These are phyloP conservation scores for Hordeum marinum DNA, from an alignment of 176 grass and related monocot genomes.

Conservation along the genomic window DNA sequence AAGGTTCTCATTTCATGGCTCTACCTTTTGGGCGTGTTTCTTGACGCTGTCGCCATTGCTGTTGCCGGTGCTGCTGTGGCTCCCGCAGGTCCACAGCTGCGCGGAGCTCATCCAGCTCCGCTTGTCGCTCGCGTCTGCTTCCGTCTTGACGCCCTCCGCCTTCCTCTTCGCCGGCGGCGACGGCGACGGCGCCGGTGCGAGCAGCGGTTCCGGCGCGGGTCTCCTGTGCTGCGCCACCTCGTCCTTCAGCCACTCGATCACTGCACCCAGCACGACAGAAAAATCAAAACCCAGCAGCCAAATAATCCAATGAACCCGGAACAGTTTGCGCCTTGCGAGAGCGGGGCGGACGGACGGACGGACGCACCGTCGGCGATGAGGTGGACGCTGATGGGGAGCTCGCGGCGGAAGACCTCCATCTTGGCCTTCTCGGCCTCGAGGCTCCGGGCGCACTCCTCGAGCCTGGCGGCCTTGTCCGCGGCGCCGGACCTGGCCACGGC, in stretches of 20 bases:
- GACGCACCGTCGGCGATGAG: conserved; percentile 61
- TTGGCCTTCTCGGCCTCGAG: conserved; percentile 82
- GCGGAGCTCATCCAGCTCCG: conserved; percentile 91
- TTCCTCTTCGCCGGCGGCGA: conserved; percentile 31
- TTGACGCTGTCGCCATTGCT: conserved; percentile 16
- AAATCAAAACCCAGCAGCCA: background rate
- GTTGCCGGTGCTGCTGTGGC: conserved; percentile 15
- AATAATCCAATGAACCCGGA: background rate
- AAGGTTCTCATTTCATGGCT: background rate
- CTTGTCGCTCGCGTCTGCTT: conserved; percentile 61
- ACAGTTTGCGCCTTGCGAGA: background rate
- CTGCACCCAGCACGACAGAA: conserved; percentile 7
- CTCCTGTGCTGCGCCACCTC: conserved; percentile 45
- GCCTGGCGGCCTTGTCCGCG: conserved; percentile 29
- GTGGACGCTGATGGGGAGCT: conserved; percentile 86
- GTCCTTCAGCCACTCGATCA: conserved; percentile 68
- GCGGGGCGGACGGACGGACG: background rate
- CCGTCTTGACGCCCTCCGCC: conserved; percentile 21
- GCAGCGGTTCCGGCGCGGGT: background rate
- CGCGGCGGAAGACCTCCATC: conserved; percentile 82
- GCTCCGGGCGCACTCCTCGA: conserved; percentile 62
- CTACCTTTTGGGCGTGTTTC: conserved; percentile 38
- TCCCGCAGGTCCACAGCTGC: conserved; percentile 76
- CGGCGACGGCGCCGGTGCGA: background rate
- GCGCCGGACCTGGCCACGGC: background rate